Percentiles rank a stretch among this genome's conserved stretches.
phyloP scores from a whole-genome alignment of 192 early-diverging fungal genomes.

The Endogone sp. region DNA sequence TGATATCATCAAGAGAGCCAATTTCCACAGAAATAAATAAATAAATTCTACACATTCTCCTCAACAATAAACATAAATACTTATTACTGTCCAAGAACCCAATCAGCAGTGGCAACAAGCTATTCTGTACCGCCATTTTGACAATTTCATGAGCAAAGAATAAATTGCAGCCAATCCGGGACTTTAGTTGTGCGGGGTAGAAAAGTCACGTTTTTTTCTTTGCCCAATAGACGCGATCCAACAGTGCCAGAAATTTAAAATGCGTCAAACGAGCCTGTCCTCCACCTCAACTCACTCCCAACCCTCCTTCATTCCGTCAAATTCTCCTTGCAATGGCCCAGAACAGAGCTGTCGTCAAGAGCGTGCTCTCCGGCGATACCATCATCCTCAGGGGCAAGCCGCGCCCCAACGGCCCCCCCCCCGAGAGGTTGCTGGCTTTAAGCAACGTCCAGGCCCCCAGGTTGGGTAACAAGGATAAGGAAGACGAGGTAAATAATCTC shows the following conservation, averaged over 20 bases:
- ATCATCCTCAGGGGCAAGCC: conserved; percentile 84
- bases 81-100: conserved; percentile 29
- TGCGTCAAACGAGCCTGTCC: too few relatives aligned
- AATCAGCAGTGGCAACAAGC: conserved; percentile 41
- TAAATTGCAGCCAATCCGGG: too few relatives aligned
- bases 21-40: too few relatives aligned
- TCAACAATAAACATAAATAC: not conserved
- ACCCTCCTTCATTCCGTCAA: not conserved
- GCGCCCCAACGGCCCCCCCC: conserved; percentile 71
- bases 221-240: not conserved
- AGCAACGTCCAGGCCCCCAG: conserved; percentile 81
- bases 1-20: too few relatives aligned
- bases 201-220: not conserved
- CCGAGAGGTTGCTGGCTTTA: conserved; percentile 81
- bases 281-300: not conserved
- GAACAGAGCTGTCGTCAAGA: conserved; percentile 76
- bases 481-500: conserved; percentile 93
- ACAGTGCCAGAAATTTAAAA: too few relatives aligned
- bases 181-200: not conserved
- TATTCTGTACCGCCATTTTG: conserved; percentile 44
- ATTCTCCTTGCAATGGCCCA: conserved; percentile 7
- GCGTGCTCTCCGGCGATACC: conserved; percentile 88
- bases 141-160: conserved; percentile 52
- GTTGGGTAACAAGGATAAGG: conserved; percentile 74
- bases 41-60: not conserved